Conservation (phyloP, 1,284 basidiomycete species). For the Golubevia sp. region DNA sequence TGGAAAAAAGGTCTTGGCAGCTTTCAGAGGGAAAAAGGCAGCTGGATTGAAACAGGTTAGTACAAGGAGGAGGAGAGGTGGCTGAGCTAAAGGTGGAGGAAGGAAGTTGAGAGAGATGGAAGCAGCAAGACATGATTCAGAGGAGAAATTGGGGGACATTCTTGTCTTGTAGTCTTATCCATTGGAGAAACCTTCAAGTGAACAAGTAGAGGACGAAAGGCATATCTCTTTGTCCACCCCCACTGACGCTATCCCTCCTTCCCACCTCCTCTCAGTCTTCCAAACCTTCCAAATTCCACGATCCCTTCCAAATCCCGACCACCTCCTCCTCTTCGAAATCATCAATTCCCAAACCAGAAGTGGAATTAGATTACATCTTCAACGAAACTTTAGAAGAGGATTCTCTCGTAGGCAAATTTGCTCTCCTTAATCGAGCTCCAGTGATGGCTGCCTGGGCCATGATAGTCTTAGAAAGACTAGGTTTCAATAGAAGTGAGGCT, state of each 20-base stretch:
- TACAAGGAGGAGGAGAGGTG: too few relatives aligned
- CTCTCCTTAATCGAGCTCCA: slow-evolving; percentile 85
- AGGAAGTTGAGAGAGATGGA: slow-evolving; percentile 4
- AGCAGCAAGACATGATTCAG: background rate
- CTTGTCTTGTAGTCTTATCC: slow-evolving; percentile 6
- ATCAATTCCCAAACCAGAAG: background rate
- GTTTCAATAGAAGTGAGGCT: slow-evolving; percentile 84
- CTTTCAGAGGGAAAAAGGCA: slow-evolving; percentile 34
- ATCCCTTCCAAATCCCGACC: background rate
- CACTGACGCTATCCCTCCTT: background rate
- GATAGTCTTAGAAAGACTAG: slow-evolving; percentile 79
- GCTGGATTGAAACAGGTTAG: slow-evolving; percentile 12
- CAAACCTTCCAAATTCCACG: slow-evolving; percentile 13
- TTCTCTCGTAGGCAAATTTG: slow-evolving; percentile 64
- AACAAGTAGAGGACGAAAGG: slow-evolving; percentile 1
- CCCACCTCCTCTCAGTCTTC: background rate
- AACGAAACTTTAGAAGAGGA: slow-evolving; percentile 31
- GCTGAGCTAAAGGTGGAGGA: too few relatives aligned
- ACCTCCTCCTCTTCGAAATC: background rate
- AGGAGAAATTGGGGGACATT: background rate
- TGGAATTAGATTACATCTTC: slow-evolving; percentile 16
- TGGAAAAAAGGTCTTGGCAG: slow-evolving; percentile 27
- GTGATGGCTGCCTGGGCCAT: slow-evolving; percentile 92
- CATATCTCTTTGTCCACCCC: slow-evolving; percentile 11
- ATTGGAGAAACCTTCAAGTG: background rate